These are phyloP conservation scores for Vanderwaltozyma polyspora DNA, from an alignment of 805 yeast genomes.

Conservation along the genomic window DNA sequence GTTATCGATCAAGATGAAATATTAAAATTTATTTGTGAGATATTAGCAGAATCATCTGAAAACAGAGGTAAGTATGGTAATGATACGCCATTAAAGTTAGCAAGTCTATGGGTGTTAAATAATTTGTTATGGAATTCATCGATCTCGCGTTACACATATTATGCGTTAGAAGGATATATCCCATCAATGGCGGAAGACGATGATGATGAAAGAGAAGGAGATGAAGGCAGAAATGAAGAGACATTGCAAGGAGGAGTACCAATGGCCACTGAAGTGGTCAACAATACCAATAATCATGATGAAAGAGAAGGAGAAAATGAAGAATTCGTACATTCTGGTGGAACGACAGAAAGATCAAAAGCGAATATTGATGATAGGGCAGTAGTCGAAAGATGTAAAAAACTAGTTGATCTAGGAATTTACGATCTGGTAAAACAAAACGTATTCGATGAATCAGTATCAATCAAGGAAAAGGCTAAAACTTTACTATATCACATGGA, in stretches of 20 bases:
- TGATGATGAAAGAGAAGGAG: slow-evolving; percentile 4
- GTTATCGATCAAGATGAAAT: slow-evolving; percentile 25
- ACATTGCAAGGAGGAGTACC: too few relatives aligned
- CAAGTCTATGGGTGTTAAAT: slow-evolving; percentile 24
- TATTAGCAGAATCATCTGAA: slow-evolving; percentile 14
- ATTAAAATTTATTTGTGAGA: slow-evolving; percentile 16
- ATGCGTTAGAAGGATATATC: slow-evolving; percentile 9
- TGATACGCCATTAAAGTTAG: slow-evolving; percentile 21
- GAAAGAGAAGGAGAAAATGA: slow-evolving; percentile 1
- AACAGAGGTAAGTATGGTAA: slow-evolving; percentile 12
- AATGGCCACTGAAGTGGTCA: too few relatives aligned
- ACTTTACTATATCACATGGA: slow-evolving; percentile 25
- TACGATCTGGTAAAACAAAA: slow-evolving; percentile 21
- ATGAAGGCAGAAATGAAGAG: background rate
- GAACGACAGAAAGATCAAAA: slow-evolving; percentile 4
- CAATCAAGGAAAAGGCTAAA: slow-evolving; percentile 25
- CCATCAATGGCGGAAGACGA: slow-evolving; percentile 1
- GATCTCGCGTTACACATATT: slow-evolving; percentile 16
- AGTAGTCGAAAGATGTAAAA: slow-evolving; percentile 21
- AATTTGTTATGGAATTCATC: slow-evolving; percentile 26
- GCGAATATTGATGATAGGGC: slow-evolving; percentile 9
- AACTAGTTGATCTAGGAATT: slow-evolving; percentile 19
- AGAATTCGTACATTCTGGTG: slow-evolving; percentile 11
- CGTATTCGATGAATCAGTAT: slow-evolving; percentile 17
- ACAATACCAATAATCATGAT: background rate